phyloP scores from a whole-genome alignment of 345 rosid genomes.

The Hibiscus trionum region DNA sequence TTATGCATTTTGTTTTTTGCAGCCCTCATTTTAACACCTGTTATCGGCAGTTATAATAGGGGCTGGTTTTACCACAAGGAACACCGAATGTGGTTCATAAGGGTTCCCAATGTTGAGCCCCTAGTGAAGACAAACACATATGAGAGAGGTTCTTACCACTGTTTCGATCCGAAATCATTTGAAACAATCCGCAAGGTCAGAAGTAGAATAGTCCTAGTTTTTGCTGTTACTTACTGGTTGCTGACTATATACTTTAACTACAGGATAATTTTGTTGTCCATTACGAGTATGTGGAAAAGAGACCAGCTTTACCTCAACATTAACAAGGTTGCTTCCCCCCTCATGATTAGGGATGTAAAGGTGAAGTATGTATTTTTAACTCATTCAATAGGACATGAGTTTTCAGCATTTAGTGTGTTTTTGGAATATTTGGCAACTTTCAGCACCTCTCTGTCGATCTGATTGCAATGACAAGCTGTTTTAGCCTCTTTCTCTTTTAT shows the following conservation, averaged over 20 bases:
- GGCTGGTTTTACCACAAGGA: constrained; percentile 70
- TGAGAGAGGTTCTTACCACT: constrained; percentile 87
- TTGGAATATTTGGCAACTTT: neutral
- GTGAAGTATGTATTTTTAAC: neutral
- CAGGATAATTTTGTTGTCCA: constrained; percentile 82
- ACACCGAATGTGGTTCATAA: constrained; percentile 62
- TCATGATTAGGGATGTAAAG: neutral
- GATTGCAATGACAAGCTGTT: neutral
- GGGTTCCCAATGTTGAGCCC: constrained; percentile 68
- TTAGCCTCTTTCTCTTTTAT: too few relatives aligned
- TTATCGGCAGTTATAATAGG: constrained; percentile 38
- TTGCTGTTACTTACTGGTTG: neutral
- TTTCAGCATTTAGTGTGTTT: neutral
- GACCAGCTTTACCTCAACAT: constrained; percentile 75
- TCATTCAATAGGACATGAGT: neutral
- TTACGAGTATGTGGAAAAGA: constrained; percentile 82
- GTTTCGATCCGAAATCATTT: constrained; percentile 71
- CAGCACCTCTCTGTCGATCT: neutral
- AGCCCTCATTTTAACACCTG: neutral
- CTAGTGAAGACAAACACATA: constrained; percentile 60
- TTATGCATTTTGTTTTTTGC: neutral
- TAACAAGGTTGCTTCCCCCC: constrained; percentile 17
- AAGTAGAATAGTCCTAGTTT: neutral
- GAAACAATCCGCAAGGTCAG: constrained; percentile 77
- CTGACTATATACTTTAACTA: constrained; percentile 16